Evolutionary conservation across 108 stramenopile genomes (phyloP).

Genomic region (Epithemia pelagica): DNA sequence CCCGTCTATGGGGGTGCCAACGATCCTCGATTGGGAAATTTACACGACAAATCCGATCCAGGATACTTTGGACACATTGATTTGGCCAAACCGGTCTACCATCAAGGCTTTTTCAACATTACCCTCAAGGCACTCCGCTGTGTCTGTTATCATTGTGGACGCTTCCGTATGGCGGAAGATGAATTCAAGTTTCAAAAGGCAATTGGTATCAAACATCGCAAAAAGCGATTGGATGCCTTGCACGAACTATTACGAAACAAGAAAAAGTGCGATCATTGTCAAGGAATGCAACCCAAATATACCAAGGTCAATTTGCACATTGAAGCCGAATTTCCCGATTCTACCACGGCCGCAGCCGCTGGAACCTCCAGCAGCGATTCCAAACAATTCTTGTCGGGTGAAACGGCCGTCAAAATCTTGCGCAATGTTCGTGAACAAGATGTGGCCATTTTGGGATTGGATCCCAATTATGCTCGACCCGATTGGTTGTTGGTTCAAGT

Average conservation of each 20-base stretch:
- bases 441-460: conserved; percentile 80
- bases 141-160: conserved; percentile 91
- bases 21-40: conserved; percentile 93
- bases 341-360: conserved; percentile 33
- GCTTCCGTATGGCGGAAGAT: conserved; percentile 69
- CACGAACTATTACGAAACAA: conserved; percentile 77
- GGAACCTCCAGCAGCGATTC: conserved; percentile 80
- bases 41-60: conserved; percentile 90
- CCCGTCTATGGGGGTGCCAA: conserved; percentile 95
- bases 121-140: conserved; percentile 88
- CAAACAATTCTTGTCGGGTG: conserved; percentile 88
- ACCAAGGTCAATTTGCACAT: conserved; percentile 81
- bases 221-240: conserved; percentile 75
- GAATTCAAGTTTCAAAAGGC: conserved; percentile 79
- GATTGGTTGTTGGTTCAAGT: conserved; percentile 90
- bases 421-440: conserved; percentile 92
- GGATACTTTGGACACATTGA: conserved; percentile 99
- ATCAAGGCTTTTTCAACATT: conserved; percentile 90
- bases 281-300: conserved; percentile 75
- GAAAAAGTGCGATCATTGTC: conserved; percentile 88
- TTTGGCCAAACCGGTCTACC: conserved; percentile 93
- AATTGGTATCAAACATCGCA: conserved; percentile 44
- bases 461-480: conserved; percentile 89
- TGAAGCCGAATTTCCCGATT: conserved; percentile 80
- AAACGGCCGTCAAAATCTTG: conserved; percentile 82